phyloP scores from a whole-genome alignment of 2,329 filamentous ascomycete genomes.

The Lachnellula cervina region DNA sequence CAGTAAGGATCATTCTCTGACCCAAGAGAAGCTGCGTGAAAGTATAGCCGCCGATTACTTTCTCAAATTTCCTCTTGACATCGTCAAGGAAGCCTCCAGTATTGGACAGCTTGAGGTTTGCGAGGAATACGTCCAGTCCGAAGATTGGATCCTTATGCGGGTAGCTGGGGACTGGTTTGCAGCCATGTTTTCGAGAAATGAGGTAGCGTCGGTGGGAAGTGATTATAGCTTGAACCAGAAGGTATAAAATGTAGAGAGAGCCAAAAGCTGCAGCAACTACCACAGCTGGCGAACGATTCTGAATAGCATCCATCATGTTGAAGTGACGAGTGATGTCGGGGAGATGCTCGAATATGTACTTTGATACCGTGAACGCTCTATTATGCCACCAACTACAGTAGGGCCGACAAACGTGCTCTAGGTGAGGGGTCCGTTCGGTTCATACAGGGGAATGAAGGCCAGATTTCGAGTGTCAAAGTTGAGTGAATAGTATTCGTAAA shows the following conservation, averaged over 20 bases:
- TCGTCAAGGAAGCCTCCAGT: slow-evolving; percentile 34
- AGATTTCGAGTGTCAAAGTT: no score
- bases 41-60: slow-evolving; percentile 1
- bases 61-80: slow-evolving; percentile 34
- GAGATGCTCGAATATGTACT: no score
- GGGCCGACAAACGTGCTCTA: no score
- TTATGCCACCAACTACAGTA: no score
- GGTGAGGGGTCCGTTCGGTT: no score
- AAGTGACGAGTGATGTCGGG: no score
- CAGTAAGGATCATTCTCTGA: slow-evolving; percentile 40
- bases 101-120: slow-evolving; percentile 36
- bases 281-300: neutral
- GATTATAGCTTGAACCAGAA: slow-evolving; percentile 3
- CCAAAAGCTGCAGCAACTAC: neutral
- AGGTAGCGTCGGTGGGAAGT: neutral
- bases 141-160: slow-evolving; percentile 51
- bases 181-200: slow-evolving; percentile 35
- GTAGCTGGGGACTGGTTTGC: slow-evolving; percentile 40
- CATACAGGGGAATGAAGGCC: no score
- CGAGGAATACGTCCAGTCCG: slow-evolving; percentile 45
- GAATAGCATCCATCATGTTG: neutral
- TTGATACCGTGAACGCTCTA: no score
- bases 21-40: slow-evolving; percentile 15
- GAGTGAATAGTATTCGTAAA: no score
- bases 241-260: slow-evolving; percentile 9